Evolutionary conservation across 2,329 filamentous ascomycete species (phyloP), one percentile per base, ranked within the genome.

Genomic region (Sodiomyces alkalinus): DNA sequence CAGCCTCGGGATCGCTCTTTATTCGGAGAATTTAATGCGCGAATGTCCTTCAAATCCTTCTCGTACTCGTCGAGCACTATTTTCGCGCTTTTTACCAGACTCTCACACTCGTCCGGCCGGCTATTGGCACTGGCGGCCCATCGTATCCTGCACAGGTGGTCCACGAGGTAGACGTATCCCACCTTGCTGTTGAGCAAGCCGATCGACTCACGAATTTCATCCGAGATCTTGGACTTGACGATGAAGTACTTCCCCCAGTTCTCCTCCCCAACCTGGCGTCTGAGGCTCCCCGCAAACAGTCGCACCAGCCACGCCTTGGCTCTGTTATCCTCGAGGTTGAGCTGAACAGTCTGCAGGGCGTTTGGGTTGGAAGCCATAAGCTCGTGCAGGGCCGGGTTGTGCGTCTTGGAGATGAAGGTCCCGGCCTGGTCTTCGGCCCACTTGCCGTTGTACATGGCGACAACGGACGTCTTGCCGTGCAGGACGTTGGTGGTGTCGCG

Each of bases 141-240:
- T 32, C 90, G 70, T 41, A 98, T 92, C 54, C 74, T 80, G 51
- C 85, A 93, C 38, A 86, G 64, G 36, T 74, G 64, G 49, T 98
- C 90, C 33, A 98, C 63, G 26, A 98, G 63, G 53, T 93, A 98
- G 4, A 86, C 78, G 55, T 94, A 96, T 20, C 86, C 87, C 19
- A 94, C 87, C 53, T 86, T 92, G 40, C 73, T 74, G 54, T 98
- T 98, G 47, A 92, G 58, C 47, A 92, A 41, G 8, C 74, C 74
- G 35, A 79, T 70, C 21, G 56, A 60, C 49, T 77, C 72, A 29
- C 65, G 60, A 31, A 77, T 68, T 31, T 72, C 61, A 29, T 74
- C 65, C 1, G 67, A 64, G 29, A 78, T 46, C 21, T 68, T 71
- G 34, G 54, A 60, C 28, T 57, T 56, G 13, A 79, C 64, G 18